Base-by-base conservation (phyloP, 169 alveolate genomes). In the Plasmodium cynomolgi region DNA sequence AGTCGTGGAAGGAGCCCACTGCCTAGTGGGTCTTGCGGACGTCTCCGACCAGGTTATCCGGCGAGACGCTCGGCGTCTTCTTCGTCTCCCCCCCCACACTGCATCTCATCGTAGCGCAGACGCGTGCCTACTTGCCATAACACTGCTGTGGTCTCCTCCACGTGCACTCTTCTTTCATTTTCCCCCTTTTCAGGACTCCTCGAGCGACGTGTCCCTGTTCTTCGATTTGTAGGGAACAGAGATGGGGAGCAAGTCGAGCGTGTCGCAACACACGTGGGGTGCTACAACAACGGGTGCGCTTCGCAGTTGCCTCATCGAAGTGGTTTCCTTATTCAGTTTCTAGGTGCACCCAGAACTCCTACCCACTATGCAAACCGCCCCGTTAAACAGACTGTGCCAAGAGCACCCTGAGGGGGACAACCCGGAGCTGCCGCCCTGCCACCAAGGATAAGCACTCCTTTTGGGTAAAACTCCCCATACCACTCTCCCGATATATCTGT, bases 151-250 rank as follows among this genome's bases (percentile, higher is more conserved):
- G 58, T 2, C 17, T 13, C 5, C n/a, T 13, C n/a, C n/a, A 47
- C n/a, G n/a, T 47, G 54, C 17, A 39, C 62, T 80, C 29, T 23
- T 39, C 71, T 6, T 20, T 2, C 20, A 37, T 68, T 83, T 58
- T 13, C 20, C 39, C 73, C 47, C 23, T 83, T 80, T 41, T 47
- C 26, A 85, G 93, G 93, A 85, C 17, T 74, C 93, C 4, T 85
- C 93, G 37, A 85, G 85, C 84, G 79, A 23, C 23, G 72, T 85
- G 34, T 85, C 93, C 39, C 54, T 85, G 77, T 74, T 85, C 41
- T 85, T 74, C n/a, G 93, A 85, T 31, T 74, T 85, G 75, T 85
- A 75, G 79, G 39, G n/a, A 44, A 62, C 9, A 15, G 44, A 20
- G n/a, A 20, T n/a, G 20, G 8, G 26, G 29, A 34, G 68, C 58